These are phyloP conservation scores for Pleurotus citrinopileatus DNA, from an alignment of 768 basidiomycete species.

Conservation along the genomic window DNA sequence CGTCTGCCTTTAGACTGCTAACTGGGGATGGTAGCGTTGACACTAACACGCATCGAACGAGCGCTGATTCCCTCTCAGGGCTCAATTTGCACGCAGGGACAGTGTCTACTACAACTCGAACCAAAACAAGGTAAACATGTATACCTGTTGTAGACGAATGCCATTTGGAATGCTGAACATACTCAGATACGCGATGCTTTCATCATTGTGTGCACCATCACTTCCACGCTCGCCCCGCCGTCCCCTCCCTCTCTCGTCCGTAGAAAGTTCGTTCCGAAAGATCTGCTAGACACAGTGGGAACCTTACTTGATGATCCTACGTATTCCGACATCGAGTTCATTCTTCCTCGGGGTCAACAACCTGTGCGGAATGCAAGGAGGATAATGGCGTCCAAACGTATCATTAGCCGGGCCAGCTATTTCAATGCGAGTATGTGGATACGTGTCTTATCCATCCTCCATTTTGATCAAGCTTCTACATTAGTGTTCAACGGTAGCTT, in stretches of 20 bases:
- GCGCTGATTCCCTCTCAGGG: conserved; percentile 36
- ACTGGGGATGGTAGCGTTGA: conserved; percentile 76
- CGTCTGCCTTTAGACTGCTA: conserved; percentile 59
- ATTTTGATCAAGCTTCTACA: neutral
- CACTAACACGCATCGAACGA: neutral
- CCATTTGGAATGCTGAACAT: conserved; percentile 20
- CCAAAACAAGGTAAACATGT: neutral
- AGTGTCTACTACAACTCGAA: conserved; percentile 54
- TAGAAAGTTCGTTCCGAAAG: conserved; percentile 59
- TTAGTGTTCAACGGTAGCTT: conserved; percentile 76
- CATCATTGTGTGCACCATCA: conserved; percentile 75
- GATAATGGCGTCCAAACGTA: conserved; percentile 68
- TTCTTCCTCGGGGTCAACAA: conserved; percentile 49
- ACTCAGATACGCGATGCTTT: conserved; percentile 65
- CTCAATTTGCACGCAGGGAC: conserved; percentile 78
- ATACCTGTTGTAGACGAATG: too few relatives aligned
- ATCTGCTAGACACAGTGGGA: conserved; percentile 70
- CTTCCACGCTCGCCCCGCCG: conserved; percentile 54
- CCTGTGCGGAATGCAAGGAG: conserved; percentile 34
- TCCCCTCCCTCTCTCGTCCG: conserved; percentile 42
- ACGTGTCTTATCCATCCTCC: neutral
- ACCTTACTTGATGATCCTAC: conserved; percentile 73
- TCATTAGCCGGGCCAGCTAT: conserved; percentile 73
- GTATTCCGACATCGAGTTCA: conserved; percentile 84
- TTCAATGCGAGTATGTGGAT: conserved; percentile 62